These are phyloP conservation scores for Parathielavia appendiculata DNA, from an alignment of 495 filamentous ascomycete species.

Conservation along the genomic window DNA sequence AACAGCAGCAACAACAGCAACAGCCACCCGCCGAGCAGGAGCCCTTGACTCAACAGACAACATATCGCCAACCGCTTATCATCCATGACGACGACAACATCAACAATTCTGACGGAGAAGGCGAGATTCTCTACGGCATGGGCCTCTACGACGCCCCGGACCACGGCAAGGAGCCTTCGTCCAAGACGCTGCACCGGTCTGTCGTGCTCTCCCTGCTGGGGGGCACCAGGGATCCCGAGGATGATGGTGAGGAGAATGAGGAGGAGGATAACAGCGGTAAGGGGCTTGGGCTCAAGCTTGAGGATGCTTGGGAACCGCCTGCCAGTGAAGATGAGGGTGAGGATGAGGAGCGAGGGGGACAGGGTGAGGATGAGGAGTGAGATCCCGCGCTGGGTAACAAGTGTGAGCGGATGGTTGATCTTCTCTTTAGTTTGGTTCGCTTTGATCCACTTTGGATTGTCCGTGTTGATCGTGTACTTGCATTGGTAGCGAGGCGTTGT, in stretches of 20 bases:
- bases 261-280: constrained; percentile 48
- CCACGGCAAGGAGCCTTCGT: constrained; percentile 20
- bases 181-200: constrained; percentile 24
- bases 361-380: constrained; percentile 16
- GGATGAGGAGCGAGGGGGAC: constrained; percentile 45
- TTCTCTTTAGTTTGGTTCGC: not conserved
- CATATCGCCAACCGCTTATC: constrained; percentile 2
- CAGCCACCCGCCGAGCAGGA: not conserved
- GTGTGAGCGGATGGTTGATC: not conserved
- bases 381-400: constrained; percentile 8
- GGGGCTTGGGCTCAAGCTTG: constrained; percentile 73
- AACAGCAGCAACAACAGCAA: not conserved
- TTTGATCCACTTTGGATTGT: no score
- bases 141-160: constrained; percentile 72
- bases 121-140: constrained; percentile 75
- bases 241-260: not conserved
- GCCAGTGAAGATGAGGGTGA: constrained; percentile 54
- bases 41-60: not conserved
- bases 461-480: no score
- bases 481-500: constrained; percentile 10
- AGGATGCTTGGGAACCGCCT: constrained; percentile 77
- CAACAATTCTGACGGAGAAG: constrained; percentile 41
- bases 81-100: constrained; percentile 38
- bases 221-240: constrained; percentile 27
- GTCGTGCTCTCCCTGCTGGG: constrained; percentile 48